Evolutionary conservation across 2,329 filamentous ascomycete species (phyloP), one percentile per base, ranked within the genome.

Genomic region (Aspergillus puulaauensis): DNA sequence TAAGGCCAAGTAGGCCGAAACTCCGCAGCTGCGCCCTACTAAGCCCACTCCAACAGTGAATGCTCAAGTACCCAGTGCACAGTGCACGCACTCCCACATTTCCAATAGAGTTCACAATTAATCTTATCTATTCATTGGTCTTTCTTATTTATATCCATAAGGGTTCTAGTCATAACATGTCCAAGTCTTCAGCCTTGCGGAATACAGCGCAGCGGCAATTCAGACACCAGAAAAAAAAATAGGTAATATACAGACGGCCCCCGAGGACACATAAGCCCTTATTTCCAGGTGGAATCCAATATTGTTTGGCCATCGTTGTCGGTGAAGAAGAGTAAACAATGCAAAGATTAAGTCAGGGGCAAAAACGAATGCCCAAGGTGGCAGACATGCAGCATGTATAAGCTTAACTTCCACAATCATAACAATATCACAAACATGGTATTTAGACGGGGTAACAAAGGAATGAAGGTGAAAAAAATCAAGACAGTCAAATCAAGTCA

Each of bases 341-440:
- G 52, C 52, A 54, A 58, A 60, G 33, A 53, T 56, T 50, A 43
- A 59, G 43, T 49, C 49, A 52, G 50, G 19, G 56, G 55, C 14
- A 51, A 49, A 44, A 44, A 55, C 27, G 44, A 23, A 56, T 48
- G 43, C 21, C 21, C 41, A 52, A 57, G 43, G 44, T 31, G 23
- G 37, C 40, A 50, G 47, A 51, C 37, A 62, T 62, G 61, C 59
- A 60, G 35, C 40, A 58, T 53, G 60, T 59, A 54, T 50, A 19
- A 59, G 57, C 52, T 56, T 24, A 46, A 56, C 58, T 57, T 59
- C 54, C 56, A 51, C 48, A 39, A 60, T 62, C 60, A 41, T 64
- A 64, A 62, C 53, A 58, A 68, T 67, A 67, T 64, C 62, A 66
- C 60, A 62, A 61, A 62, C 64, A 61, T 62, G 61, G 59, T 43